These are phyloP conservation scores for Polysphondylium violaceum DNA, from an alignment of 78 protist genomes.

Conservation along the genomic window DNA sequence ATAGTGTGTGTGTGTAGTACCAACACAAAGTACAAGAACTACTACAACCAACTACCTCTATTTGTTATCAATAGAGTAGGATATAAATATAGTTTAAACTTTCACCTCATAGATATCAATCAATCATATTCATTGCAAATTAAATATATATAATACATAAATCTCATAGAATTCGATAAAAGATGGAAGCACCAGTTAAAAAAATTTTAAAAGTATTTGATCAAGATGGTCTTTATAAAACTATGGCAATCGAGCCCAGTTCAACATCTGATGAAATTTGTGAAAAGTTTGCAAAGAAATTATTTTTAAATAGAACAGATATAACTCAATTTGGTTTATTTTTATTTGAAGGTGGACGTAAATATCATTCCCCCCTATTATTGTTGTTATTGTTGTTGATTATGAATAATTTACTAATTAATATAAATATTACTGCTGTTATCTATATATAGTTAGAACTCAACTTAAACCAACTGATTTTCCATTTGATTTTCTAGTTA, in stretches of 20 bases:
- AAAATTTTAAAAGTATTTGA: conserved; percentile 74
- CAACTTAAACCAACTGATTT: conserved; percentile 53
- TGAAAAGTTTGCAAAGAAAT: conserved; percentile 56
- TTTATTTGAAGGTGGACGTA: conserved; percentile 67
- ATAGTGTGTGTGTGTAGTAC: no score
- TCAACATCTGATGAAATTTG: conserved; percentile 54
- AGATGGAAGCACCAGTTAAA: conserved; percentile 30
- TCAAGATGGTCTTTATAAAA: conserved; percentile 45
- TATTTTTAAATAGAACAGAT: conserved; percentile 33
- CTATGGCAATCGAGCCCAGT: conserved; percentile 57
- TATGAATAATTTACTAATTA: not conserved
- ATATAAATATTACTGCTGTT: not conserved
- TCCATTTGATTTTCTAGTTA: conserved; percentile 49
- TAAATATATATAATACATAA: no score
- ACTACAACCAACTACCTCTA: no score
- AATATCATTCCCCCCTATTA: not conserved
- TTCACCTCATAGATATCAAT: no score
- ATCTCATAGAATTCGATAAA: no score
- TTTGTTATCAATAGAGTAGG: no score
- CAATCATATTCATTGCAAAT: no score
- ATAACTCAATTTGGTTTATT: conserved; percentile 47
- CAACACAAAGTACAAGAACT: no score
- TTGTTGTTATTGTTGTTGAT: not conserved
- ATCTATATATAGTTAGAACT: conserved; percentile 12
- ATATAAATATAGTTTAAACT: no score